Evolutionary conservation across 306 rosid genomes (phyloP).

Genomic region (Vigna angularis): DNA sequence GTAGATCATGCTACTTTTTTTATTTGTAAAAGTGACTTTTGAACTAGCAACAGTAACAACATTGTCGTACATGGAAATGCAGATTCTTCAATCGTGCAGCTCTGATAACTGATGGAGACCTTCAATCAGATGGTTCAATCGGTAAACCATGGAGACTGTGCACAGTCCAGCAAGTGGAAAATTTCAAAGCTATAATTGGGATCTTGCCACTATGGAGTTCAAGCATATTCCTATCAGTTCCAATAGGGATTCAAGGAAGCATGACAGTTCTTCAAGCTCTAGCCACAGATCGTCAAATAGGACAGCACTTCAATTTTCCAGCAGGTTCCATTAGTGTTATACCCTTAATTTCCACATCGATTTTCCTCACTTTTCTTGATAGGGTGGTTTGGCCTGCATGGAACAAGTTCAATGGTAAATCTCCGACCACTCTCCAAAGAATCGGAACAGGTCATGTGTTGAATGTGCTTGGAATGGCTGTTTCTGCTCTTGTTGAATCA

Average conservation of each 20-base stretch:
- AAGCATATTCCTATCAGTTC: constrained; percentile 54
- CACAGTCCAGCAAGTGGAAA: constrained; percentile 66
- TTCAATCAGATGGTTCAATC: constrained; percentile 46
- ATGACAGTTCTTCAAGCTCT: constrained; percentile 67
- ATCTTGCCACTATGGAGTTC: constrained; percentile 64
- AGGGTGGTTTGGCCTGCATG: constrained; percentile 55
- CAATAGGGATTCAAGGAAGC: constrained; percentile 55
- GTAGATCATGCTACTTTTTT: background rate
- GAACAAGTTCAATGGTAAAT: constrained; percentile 45
- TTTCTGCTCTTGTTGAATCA: constrained; percentile 71
- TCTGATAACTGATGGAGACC: constrained; percentile 56
- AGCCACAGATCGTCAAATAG: constrained; percentile 63
- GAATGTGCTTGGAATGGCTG: constrained; percentile 48
- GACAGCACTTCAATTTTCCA: constrained; percentile 56
- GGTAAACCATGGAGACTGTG: constrained; percentile 66
- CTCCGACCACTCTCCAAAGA: constrained; percentile 54
- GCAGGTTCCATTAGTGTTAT: constrained; percentile 51
- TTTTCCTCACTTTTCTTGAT: constrained; percentile 57
- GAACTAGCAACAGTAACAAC: too few species aligned
- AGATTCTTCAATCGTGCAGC: constrained; percentile 68
- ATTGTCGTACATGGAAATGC: background rate
- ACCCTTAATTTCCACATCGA: constrained; percentile 46
- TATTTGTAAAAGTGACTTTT: too few species aligned
- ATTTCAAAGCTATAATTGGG: constrained; percentile 54
- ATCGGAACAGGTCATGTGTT: constrained; percentile 66